phyloP scores from a whole-genome alignment of 2,329 filamentous ascomycete species.

The Fragosphaeria purpurea region DNA sequence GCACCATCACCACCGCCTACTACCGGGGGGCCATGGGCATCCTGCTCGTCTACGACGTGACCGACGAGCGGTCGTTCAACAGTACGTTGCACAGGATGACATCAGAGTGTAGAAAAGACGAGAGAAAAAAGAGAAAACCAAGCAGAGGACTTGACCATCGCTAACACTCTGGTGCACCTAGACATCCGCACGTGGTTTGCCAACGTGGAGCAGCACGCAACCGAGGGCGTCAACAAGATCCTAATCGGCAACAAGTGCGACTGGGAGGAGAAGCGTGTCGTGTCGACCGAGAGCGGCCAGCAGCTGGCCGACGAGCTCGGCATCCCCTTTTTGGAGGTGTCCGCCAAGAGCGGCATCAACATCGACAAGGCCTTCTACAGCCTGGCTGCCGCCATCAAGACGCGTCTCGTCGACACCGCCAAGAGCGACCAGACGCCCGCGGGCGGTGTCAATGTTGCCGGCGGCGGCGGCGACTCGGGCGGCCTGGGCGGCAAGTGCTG shows the following conservation, averaged over 20 bases:
- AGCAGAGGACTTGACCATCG: too few species aligned
- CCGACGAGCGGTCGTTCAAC: conserved; percentile 89
- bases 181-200: conserved; percentile 99
- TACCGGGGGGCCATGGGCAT: conserved; percentile 99
- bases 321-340: conserved; percentile 97
- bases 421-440: conserved; percentile 58
- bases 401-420: conserved; percentile 85
- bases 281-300: conserved; percentile 88
- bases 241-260: conserved; percentile 99
- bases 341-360: conserved; percentile 98
- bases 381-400: conserved; percentile 95
- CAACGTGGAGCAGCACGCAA: conserved; percentile 96
- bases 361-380: conserved; percentile 98
- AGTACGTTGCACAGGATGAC: conserved; percentile 45
- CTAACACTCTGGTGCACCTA: conserved; percentile 25
- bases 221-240: conserved; percentile 98
- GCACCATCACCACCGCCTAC: conserved; percentile 97
- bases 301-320: conserved; percentile 89
- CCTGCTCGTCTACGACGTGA: conserved; percentile 95
- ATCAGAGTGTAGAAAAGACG: too few species aligned
- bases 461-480: conserved; percentile 42
- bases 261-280: conserved; percentile 97
- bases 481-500: conserved; percentile 64
- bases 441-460: conserved; percentile 59
- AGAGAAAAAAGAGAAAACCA: too few species aligned